Evolutionary conservation across 345 rosid species (phyloP).

Genomic region (Hevea brasiliensis): DNA sequence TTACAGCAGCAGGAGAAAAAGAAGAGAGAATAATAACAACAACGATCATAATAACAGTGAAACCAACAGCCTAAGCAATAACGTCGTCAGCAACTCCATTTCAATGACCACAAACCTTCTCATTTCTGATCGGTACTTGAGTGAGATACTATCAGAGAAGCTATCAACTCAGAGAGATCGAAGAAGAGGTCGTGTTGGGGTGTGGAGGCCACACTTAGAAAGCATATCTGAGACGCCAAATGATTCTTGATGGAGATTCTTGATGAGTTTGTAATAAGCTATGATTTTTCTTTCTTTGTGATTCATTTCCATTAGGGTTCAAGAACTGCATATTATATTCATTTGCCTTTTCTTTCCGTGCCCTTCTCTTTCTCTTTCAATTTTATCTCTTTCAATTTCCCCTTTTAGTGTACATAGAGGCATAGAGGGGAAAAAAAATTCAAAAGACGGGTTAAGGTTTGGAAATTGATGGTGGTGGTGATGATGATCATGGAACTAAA

Average conservation of each 20-base stretch:
- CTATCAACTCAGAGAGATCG: conserved; percentile 71
- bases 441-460: conserved; percentile 6
- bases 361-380: neutral
- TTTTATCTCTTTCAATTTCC: neutral
- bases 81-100: conserved; percentile 17
- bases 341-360: neutral
- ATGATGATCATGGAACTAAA: conserved; percentile 1
- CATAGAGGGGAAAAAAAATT: conserved; percentile 13
- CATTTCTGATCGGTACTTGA: conserved; percentile 76
- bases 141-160: conserved; percentile 90
- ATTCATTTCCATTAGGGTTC: conserved; percentile 33
- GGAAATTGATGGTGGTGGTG: neutral
- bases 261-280: neutral
- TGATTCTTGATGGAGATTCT: conserved; percentile 31
- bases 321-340: conserved; percentile 3
- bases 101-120: conserved; percentile 40
- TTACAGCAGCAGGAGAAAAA: conserved; percentile 15
- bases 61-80: conserved; percentile 12
- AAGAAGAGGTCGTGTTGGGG: conserved; percentile 81
- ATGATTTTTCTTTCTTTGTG: neutral
- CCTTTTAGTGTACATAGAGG: conserved; percentile 24
- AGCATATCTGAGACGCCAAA: conserved; percentile 63
- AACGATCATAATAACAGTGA: conserved; percentile 3
- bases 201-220: conserved; percentile 96
- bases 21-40: conserved; percentile 6